Evolutionary conservation across 2,329 filamentous ascomycete species (phyloP), one percentile per base, ranked within the genome.

Genomic region (Alternaria sp.): DNA sequence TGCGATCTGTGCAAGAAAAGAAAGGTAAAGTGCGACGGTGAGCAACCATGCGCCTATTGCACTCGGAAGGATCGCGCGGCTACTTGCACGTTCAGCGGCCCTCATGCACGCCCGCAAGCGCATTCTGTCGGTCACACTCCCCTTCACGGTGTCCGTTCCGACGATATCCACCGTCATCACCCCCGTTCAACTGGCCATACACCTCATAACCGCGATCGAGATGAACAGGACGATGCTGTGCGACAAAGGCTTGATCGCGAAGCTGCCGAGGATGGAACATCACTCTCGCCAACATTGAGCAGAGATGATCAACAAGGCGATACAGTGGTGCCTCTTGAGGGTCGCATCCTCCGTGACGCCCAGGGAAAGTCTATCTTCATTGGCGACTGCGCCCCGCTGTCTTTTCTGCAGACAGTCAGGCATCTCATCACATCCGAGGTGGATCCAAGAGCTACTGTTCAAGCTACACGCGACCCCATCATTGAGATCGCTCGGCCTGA

Each of bases 311-410:
- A 81, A 75, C 72, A 81, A 67, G 69, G 81, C 72, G 70, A 81
- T 62, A 81, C 81, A 3, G 80, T 71, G 1, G 81, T 83, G 6
- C 81, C 81, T 10, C 73, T 81, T 12, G 79, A 82, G 66, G 81
- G 81, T 10, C 77, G 84, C 10, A 80, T 86, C 25, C 77, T 86
- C 10, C 83, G 83, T 23, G 84, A 86, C 66, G 83, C 83, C 0
- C 83, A 85, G 64, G 84, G 84, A 6, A 86, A 86, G 59, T 82
- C 85, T 54, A 85, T 86, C 69, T 86, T 86, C 66, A 83, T 86
- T 26, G 85, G 85, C 13, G 85, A 86, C 62, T 86, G 83, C 40
- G 84, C 84, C 32, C 85, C 84, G 51, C 74, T 86, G 50, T 86
- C 84, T 0, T 86, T 86, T 57, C 68, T 86, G 36, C 84, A 86